Evolutionary conservation across 306 rosid genomes (phyloP).

Genomic region (Argentina anserina): DNA sequence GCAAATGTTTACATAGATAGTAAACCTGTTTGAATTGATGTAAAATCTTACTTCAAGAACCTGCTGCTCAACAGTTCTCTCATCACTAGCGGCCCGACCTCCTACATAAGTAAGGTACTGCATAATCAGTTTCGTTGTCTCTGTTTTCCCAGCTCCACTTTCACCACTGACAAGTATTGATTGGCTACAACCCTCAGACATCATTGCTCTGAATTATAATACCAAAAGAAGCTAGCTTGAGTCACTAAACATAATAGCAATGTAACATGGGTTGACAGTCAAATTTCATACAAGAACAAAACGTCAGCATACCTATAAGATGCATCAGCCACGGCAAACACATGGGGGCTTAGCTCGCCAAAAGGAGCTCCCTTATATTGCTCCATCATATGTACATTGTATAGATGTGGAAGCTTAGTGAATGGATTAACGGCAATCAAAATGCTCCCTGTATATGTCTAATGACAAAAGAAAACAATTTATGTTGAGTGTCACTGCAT

Average conservation of each 20-base stretch:
- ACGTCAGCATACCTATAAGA: conserved; percentile 67
- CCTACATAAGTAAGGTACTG: conserved; percentile 97
- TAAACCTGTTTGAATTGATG: conserved; percentile 8
- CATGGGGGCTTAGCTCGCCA: conserved; percentile 98
- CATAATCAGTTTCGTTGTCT: conserved; percentile 95
- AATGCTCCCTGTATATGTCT: conserved; percentile 98
- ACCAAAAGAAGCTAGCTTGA: conserved; percentile 35
- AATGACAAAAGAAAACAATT: conserved; percentile 25
- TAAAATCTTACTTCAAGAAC: conserved; percentile 86
- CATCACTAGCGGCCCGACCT: conserved; percentile 80
- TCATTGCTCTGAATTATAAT: conserved; percentile 82
- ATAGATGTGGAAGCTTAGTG: conserved; percentile 95
- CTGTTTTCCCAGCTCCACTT: conserved; percentile 99
- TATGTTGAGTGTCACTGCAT: conserved; percentile 8
- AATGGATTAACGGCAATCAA: conserved; percentile 96
- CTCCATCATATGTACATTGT: conserved; percentile 92
- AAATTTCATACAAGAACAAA: conserved; percentile 5
- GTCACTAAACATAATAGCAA: conserved; percentile 14
- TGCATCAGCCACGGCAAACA: conserved; percentile 93
- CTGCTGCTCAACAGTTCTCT: conserved; percentile 94
- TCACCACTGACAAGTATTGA: conserved; percentile 97
- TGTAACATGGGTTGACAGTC: conserved; percentile 13
- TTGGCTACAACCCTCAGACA: conserved; percentile 77
- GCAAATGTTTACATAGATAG: neutral
- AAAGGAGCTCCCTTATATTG: conserved; percentile 90